Evolutionary conservation across 2,329 filamentous ascomycete genomes (phyloP).

Genomic region (Fusarium sambucinum): DNA sequence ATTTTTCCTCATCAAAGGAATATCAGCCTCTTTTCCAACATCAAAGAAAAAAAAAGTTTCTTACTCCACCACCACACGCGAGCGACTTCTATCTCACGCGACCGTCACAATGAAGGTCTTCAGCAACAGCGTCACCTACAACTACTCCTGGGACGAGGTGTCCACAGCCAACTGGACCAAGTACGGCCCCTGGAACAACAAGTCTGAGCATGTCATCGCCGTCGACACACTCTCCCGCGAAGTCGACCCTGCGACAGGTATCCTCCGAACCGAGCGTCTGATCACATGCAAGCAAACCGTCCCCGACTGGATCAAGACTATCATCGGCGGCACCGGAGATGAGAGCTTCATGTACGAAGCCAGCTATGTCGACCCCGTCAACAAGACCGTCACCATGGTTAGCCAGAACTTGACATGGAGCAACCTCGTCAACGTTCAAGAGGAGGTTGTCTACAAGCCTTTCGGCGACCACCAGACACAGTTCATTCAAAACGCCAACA

Average conservation of each 20-base stretch:
- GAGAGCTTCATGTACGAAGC: conserved; percentile 94
- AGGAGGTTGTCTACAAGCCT: conserved; percentile 90
- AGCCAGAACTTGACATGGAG: conserved; percentile 94
- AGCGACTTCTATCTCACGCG: conserved; percentile 22
- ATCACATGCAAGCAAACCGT: conserved; percentile 73
- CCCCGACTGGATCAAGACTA: conserved; percentile 82
- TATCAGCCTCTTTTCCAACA: not conserved
- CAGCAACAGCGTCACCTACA: conserved; percentile 86
- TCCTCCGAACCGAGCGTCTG: conserved; percentile 71
- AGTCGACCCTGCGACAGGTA: conserved; percentile 68
- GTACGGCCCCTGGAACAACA: conserved; percentile 99
- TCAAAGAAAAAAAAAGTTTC: conserved; percentile 32
- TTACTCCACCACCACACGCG: conserved; percentile 29
- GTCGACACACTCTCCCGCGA: conserved; percentile 89
- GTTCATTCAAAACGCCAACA: conserved; percentile 90
- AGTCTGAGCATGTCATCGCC: conserved; percentile 94
- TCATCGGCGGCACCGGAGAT: conserved; percentile 80
- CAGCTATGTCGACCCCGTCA: conserved; percentile 87
- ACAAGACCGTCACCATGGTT: conserved; percentile 94
- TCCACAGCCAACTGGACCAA: conserved; percentile 98
- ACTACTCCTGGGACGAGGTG: conserved; percentile 99
- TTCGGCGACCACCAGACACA: conserved; percentile 71
- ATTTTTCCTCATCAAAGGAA: conserved; percentile 13
- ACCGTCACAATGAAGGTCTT: conserved; percentile 87
- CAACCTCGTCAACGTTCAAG: conserved; percentile 90